A percentile compares a stretch with the other conserved stretches of the same genome.
phyloP scores from a whole-genome alignment of 768 basidiomycete genomes.

The Candolleomyces aberdarensis region DNA sequence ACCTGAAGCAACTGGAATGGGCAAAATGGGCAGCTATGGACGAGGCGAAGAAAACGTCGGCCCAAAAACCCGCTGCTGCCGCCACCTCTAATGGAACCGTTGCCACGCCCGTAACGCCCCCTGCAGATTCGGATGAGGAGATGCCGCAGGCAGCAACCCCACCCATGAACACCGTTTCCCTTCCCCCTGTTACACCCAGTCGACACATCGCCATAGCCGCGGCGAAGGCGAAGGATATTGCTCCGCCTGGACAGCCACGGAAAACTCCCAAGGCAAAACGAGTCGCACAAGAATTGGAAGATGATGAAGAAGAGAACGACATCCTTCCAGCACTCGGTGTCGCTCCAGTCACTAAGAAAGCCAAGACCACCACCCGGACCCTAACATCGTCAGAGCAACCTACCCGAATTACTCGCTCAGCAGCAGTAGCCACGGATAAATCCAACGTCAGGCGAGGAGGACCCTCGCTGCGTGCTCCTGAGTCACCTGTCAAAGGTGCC shows the following conservation, averaged over 20 bases:
- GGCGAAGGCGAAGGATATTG: constrained; percentile 67
- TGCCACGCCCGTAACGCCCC: constrained; percentile 76
- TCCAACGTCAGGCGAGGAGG: constrained; percentile 52
- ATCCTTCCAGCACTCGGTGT: constrained; percentile 60
- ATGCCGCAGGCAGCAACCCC: constrained; percentile 44
- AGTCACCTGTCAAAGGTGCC: constrained; percentile 42
- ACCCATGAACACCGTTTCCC: constrained; percentile 23
- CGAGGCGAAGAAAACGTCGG: constrained; percentile 57
- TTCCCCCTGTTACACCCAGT: constrained; percentile 81
- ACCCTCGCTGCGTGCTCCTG: constrained; percentile 17
- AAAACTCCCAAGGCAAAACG: constrained; percentile 86
- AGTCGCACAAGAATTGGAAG: constrained; percentile 58
- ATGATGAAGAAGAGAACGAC: constrained; percentile 61
- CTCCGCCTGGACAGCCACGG: constrained; percentile 79
- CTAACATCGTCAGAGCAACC: constrained; percentile 68
- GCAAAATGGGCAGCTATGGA: constrained; percentile 89
- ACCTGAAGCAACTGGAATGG: constrained; percentile 93
- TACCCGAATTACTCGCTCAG: constrained; percentile 69
- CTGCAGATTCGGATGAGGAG: constrained; percentile 72
- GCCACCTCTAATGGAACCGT: constrained; percentile 34
- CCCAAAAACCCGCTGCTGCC: constrained; percentile 25
- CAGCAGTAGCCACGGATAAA: constrained; percentile 53
- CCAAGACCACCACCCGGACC: constrained; percentile 38
- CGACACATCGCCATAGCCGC: constrained; percentile 69
- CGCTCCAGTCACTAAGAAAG: constrained; percentile 39